Evolutionary conservation across 2,329 filamentous ascomycete genomes (phyloP), one percentile per base, ranked within the genome.

Genomic region (Chaetomium olivaceum): DNA sequence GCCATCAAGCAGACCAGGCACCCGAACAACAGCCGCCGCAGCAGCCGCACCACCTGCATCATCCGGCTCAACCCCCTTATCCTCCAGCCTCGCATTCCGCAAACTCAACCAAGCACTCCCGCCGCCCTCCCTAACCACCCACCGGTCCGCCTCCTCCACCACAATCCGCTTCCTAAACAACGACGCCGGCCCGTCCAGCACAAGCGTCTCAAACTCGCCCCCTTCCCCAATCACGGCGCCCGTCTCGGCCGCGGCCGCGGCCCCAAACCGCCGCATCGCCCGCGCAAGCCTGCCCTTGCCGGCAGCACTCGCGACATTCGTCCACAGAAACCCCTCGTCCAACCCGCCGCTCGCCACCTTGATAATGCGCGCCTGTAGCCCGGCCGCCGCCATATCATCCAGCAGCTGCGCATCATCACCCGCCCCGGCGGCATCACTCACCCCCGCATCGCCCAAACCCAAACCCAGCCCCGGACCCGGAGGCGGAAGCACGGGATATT

Each of bases 151-250:
- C 1, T 86, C 83, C 0, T 79, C 79, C 36, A 97, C 80, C 51
- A 82, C 80, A 68, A 98, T 90, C 60, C 82, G 85, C 69, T 83
- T 85, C 78, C 85, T 89, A 83, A 95, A 97, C 66, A 97, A 76
- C 58, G 80, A 79, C 0, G 74, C 72, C 9, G 94, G 94, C 12
- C 94, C 95, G 77, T 93, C 87, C 43, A 98, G 74, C 54, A 95
- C 92, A 61, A 98, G 80, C 33, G 93, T 98, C 83, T 98, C 95
- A 77, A 96, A 98, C 80, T 98, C 95, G 3, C 95, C 95, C 6
- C 95, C 95, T 76, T 98, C 95, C 0, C 95, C 95, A 21, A 98
- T 79, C 11, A 93, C 87, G 9, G 91, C 90, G 0, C 91, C 92
- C 68, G 83, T 80, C 67, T 85, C 80, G 73, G 65, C 27, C 27